These are phyloP conservation scores for Euphorbia lathyris DNA, from an alignment of 345 rosid genomes.

Conservation along the genomic window DNA sequence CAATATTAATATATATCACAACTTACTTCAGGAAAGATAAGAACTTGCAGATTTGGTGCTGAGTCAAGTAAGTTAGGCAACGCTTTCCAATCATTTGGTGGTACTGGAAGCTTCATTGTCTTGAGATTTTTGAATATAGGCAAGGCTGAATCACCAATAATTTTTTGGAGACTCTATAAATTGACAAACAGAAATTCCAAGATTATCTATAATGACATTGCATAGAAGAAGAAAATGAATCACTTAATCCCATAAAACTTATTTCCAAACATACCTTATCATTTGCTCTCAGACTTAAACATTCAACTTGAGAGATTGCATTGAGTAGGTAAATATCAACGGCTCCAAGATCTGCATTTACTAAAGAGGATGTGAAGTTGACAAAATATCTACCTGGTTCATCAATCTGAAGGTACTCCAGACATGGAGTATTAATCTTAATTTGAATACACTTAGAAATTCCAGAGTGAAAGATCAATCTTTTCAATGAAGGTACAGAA, in stretches of 20 bases:
- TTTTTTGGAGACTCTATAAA: neutral
- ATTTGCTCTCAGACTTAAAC: neutral
- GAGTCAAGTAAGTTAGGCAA: neutral
- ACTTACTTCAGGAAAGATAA: neutral
- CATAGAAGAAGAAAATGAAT: neutral
- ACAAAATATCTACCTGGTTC: no score
- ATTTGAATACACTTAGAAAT: neutral
- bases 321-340: neutral
- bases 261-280: neutral
- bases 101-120: neutral
- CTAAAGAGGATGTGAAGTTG: neutral
- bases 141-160: neutral
- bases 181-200: no score
- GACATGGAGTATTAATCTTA: neutral
- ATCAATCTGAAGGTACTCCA: slow-evolving; percentile 2
- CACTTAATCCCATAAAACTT: neutral
- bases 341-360: neutral
- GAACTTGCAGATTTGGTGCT: neutral
- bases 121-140: slow-evolving; percentile 4
- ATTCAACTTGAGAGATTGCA: neutral
- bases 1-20: neutral
- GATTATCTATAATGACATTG: no score
- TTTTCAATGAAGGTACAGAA: neutral
- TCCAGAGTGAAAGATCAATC: neutral
- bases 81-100: neutral